Base-by-base conservation (phyloP, 192 early-diverging fungal genomes). In the Rhizophlyctis rosea region DNA sequence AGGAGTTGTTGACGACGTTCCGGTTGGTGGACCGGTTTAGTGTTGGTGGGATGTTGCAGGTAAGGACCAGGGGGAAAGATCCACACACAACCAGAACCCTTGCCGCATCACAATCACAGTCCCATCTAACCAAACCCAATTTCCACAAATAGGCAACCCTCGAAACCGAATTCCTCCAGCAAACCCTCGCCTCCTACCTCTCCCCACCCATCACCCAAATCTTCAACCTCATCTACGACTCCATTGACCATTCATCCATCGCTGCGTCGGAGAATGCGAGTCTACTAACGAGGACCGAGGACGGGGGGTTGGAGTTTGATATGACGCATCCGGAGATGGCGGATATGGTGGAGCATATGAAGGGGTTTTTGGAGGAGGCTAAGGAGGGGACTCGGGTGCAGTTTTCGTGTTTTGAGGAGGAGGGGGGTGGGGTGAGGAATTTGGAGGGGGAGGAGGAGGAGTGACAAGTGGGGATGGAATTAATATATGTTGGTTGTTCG, bases 41-140 rank as follows among this genome's bases (percentile, higher is more conserved):
- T 60, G 87, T 85, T 62, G 90, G 88, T 31, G 96, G 96, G 5
- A 91, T 93, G 88, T 70, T 97, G 47, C 96, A 95, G 79, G 84
- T 84, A 70, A 36, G 44, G 56, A 44, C 39, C 39, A 18, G 39
- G 18, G 9, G 39, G 9, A 18, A 44, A 18, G 39, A 18, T 44
- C 18, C 39, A 18, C 23, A 24, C 36, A 9, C 13, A 34, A 4
- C 13, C 3, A 13, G 18, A 58, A 65, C 5, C 11, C 23, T 57
- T 9, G 28, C 54, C 24, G 55, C n/a, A n/a, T 11, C 4, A 55
- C 50, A 23, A 5, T 52, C 25, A 25, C 5, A 7, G 25, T 52
- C 16, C 14, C 25, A 44, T 18, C 18, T 18, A 50, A 2, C 18
- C 39, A 18, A 44, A 44, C 39, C 39, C 18, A 7, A 23, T 28